A percentile compares a stretch with the other conserved stretches of the same genome.
These are phyloP conservation scores for Stachybotrys chartarum DNA, from an alignment of 2,329 filamentous ascomycete genomes.

Conservation along the genomic window DNA sequence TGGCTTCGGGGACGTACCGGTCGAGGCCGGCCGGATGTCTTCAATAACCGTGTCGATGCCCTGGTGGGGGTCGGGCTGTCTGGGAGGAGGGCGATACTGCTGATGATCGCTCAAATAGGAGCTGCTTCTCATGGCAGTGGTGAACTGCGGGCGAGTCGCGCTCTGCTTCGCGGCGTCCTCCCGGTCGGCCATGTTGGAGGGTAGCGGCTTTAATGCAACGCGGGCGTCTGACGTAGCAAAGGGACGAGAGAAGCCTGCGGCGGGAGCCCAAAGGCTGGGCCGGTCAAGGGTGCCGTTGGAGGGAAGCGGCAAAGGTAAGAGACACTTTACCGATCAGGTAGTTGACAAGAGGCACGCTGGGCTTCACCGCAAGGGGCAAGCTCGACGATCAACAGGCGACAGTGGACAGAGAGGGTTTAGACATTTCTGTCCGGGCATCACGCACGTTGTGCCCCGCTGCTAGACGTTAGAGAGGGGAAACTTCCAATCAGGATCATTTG, in stretches of 20 bases:
- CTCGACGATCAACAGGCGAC: neutral
- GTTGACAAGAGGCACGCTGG: neutral
- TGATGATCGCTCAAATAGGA: conserved; percentile 58
- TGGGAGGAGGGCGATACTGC: conserved; percentile 49
- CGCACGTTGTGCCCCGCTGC: neutral
- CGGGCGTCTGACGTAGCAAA: neutral
- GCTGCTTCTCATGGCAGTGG: conserved; percentile 47
- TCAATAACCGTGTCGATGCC: conserved; percentile 61
- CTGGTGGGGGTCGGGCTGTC: conserved; percentile 46
- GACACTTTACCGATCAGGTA: neutral
- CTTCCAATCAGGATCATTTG: neutral
- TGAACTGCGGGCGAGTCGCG: conserved; percentile 39
- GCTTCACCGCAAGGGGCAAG: neutral
- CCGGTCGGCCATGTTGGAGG: conserved; percentile 22
- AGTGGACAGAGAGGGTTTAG: neutral
- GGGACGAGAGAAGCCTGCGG: neutral
- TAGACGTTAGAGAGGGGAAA: neutral
- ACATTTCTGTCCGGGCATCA: neutral
- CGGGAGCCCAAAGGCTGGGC: neutral
- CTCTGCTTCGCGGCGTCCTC: conserved; percentile 21
- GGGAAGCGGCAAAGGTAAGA: neutral
- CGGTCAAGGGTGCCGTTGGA: neutral
- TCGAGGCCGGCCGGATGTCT: conserved; percentile 33
- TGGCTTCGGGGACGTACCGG: conserved; percentile 28
- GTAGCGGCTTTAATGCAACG: conserved; percentile 3